Conservation (phyloP, 257 asterid species). For the Gardenia jasminoides region DNA sequence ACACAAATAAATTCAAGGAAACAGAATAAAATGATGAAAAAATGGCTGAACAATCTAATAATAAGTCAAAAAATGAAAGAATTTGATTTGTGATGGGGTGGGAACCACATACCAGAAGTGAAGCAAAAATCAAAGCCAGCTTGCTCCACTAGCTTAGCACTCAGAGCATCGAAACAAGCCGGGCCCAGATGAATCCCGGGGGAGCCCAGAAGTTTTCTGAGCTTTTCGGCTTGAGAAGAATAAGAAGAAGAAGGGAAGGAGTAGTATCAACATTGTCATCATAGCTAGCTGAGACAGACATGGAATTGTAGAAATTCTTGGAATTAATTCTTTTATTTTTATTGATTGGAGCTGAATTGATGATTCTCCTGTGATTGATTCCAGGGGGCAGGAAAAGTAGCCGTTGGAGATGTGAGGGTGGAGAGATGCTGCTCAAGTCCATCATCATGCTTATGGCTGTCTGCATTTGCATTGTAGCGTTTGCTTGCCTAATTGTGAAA, state of each 20-base stretch:
- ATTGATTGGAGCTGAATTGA: conserved; percentile 8
- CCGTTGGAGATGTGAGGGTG: conserved; percentile 11
- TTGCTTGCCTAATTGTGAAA: too few relatives aligned
- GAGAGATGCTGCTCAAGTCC: conserved; percentile 1
- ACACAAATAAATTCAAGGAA: neutral
- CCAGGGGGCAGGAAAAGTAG: conserved; percentile 11
- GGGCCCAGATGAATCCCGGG: conserved; percentile 91
- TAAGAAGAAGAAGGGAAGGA: neutral
- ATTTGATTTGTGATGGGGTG: neutral
- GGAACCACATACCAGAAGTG: conserved; percentile 57
- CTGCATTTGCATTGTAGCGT: too few relatives aligned
- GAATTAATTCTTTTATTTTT: neutral
- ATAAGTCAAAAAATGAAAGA: neutral
- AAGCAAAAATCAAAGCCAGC: conserved; percentile 94
- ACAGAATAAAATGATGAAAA: neutral
- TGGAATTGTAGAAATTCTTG: neutral
- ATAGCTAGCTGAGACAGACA: conserved; percentile 12
- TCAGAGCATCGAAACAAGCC: conserved; percentile 87
- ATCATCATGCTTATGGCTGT: too few relatives aligned
- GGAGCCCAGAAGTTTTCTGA: conserved; percentile 55
- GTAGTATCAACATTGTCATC: neutral
- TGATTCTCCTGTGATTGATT: neutral
- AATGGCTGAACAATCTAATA: neutral
- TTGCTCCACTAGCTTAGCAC: conserved; percentile 83
- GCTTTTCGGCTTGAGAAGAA: conserved; percentile 47